Conservation (phyloP, 768 basidiomycete genomes). For the Clitopilus passeckerianus region DNA sequence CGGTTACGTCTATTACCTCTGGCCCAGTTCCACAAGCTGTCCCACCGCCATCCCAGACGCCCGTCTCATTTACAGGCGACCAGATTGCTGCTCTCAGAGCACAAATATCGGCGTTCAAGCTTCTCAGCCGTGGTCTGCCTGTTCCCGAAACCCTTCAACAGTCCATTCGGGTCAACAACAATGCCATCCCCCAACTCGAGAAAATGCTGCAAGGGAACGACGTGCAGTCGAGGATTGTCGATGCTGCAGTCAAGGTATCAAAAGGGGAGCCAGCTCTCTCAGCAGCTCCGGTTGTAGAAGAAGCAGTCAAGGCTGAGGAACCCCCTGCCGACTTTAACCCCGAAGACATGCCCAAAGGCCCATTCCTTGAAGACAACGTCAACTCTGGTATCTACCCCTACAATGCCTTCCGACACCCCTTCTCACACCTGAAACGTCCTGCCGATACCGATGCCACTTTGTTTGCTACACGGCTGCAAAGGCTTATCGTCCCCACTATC, state of each 20-base stretch:
- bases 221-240: slow-evolving; percentile 57
- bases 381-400: slow-evolving; percentile 86
- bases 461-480: slow-evolving; percentile 70
- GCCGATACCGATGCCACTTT: slow-evolving; percentile 54
- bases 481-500: slow-evolving; percentile 81
- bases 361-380: slow-evolving; percentile 74
- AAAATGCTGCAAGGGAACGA: slow-evolving; percentile 60
- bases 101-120: slow-evolving; percentile 80
- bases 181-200: slow-evolving; percentile 57
- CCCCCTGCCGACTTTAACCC: slow-evolving; percentile 38
- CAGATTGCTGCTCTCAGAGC: slow-evolving; percentile 75
- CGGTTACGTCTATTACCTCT: slow-evolving; percentile 36
- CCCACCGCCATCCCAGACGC: slow-evolving; percentile 57
- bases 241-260: slow-evolving; percentile 70
- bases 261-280: slow-evolving; percentile 41
- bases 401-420: slow-evolving; percentile 84
- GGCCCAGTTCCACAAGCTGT: slow-evolving; percentile 44
- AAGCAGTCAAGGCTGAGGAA: slow-evolving; percentile 54
- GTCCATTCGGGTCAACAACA: slow-evolving; percentile 61
- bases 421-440: slow-evolving; percentile 70
- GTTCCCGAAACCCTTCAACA: slow-evolving; percentile 68
- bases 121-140: slow-evolving; percentile 58
- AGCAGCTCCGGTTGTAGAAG: slow-evolving; percentile 24
- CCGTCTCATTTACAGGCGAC: slow-evolving; percentile 73
- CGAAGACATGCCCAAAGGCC: slow-evolving; percentile 64